Percentiles rank a stretch among this genome's conserved stretches.
These are phyloP conservation scores for Helicocarpus griseus DNA, from an alignment of 2,329 filamentous ascomycete species.

Conservation along the genomic window DNA sequence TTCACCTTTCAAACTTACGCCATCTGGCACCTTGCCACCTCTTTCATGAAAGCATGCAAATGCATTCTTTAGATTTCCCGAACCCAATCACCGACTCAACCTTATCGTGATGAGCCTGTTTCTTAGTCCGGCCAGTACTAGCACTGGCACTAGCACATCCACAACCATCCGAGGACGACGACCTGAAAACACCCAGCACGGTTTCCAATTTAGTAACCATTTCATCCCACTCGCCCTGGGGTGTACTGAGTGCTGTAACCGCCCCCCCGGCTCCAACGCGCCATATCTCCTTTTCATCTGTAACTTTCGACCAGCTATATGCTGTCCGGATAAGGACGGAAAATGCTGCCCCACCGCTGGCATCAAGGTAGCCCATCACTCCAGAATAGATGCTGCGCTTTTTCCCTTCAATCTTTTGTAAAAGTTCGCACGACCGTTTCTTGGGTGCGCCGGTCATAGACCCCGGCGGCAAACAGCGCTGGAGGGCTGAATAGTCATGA, in stretches of 20 bases:
- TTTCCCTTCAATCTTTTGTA: slow-evolving; percentile 56
- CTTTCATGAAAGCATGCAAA: no score
- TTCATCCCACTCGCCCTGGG: slow-evolving; percentile 75
- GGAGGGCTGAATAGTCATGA: slow-evolving; percentile 62
- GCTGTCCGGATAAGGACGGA: slow-evolving; percentile 80
- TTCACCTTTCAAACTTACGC: no score
- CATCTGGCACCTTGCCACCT: no score
- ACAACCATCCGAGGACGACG: no score
- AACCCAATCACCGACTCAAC: no score
- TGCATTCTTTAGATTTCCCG: no score
- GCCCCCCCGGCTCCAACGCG: slow-evolving; percentile 82
- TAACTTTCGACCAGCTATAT: slow-evolving; percentile 38
- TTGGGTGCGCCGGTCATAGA: slow-evolving; percentile 97
- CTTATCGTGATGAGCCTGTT: no score
- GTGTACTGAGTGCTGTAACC: slow-evolving; percentile 75
- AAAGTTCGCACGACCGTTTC: slow-evolving; percentile 77
- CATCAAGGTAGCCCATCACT: slow-evolving; percentile 80
- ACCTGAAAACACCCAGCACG: slow-evolving; percentile 36
- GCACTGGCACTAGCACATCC: no score
- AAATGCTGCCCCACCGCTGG: slow-evolving; percentile 76
- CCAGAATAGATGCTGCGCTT: slow-evolving; percentile 72
- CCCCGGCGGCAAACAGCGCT: slow-evolving; percentile 70
- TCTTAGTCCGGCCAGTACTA: no score
- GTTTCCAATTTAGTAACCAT: slow-evolving; percentile 65
- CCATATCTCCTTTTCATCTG: slow-evolving; percentile 45